Conservation (phyloP, 2,329 filamentous ascomycete species). For the Aureobasidium melanogenum region DNA sequence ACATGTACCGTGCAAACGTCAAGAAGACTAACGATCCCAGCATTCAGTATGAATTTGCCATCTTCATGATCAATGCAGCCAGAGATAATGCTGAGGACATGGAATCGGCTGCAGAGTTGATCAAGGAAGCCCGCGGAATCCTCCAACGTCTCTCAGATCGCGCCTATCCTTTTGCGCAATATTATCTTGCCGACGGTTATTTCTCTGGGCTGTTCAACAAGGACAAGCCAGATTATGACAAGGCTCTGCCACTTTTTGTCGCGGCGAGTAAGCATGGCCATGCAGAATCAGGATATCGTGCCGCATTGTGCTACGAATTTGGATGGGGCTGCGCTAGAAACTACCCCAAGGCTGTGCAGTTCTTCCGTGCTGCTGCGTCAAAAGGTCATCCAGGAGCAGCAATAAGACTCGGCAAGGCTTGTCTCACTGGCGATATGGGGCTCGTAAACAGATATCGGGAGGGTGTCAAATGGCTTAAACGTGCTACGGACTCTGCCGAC, state of each 20-base stretch:
- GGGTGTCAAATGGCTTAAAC: constrained; percentile 92
- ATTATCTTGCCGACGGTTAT: constrained; percentile 91
- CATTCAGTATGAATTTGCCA: constrained; percentile 91
- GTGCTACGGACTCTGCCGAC: constrained; percentile 83
- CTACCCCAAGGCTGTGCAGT: constrained; percentile 85
- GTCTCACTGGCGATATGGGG: constrained; percentile 80
- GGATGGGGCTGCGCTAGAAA: constrained; percentile 93
- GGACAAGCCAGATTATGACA: constrained; percentile 82
- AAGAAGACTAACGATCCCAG: constrained; percentile 91
- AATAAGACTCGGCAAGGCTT: constrained; percentile 83
- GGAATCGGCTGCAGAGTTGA: constrained; percentile 49
- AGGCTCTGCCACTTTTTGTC: constrained; percentile 86
- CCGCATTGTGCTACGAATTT: constrained; percentile 93
- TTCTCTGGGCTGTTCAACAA: constrained; percentile 93
- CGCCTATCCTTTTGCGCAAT: constrained; percentile 94
- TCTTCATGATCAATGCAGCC: constrained; percentile 85
- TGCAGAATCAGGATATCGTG: constrained; percentile 88
- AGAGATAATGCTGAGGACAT: constrained; percentile 52
- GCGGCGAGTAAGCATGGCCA: constrained; percentile 94
- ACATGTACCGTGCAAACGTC: constrained; percentile 95
- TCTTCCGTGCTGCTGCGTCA: constrained; percentile 78
- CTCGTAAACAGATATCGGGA: constrained; percentile 75
- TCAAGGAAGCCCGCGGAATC: constrained; percentile 82
- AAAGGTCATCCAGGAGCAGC: constrained; percentile 95
- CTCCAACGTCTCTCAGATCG: constrained; percentile 76